Evolutionary conservation across 495 filamentous ascomycete species (phyloP).

Genomic region (Penicillium pancosmium): DNA sequence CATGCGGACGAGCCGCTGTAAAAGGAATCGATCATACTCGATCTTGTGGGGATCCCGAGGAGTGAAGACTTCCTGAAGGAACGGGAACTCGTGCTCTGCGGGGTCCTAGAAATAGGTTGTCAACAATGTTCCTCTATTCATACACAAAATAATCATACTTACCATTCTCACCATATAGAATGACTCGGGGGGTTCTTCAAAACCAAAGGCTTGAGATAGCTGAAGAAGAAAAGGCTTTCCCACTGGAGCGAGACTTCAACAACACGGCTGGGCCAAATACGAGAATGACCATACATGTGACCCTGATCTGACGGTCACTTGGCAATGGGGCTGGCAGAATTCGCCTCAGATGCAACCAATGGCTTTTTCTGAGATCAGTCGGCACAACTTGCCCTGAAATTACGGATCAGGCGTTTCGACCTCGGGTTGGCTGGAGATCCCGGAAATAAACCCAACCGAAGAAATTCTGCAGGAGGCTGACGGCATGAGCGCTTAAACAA

Average conservation of each 20-base stretch:
- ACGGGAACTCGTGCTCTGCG: slow-evolving; percentile 36
- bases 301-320: slow-evolving; percentile 11
- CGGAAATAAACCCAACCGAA: neutral
- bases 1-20: neutral
- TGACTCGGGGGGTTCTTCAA: neutral
- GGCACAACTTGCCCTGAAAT: slow-evolving; percentile 17
- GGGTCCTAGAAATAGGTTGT: slow-evolving; percentile 22
- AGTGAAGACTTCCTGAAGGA: slow-evolving; percentile 38
- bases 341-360: slow-evolving; percentile 14
- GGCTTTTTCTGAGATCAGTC: neutral
- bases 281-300: slow-evolving; percentile 17
- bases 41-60: slow-evolving; percentile 33
- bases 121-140: neutral
- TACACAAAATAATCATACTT: neutral
- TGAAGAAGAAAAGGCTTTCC: neutral
- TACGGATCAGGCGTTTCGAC: slow-evolving; percentile 1
- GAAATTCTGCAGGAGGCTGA: neutral
- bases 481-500: neutral
- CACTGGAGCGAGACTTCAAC: neutral
- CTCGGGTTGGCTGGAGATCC: slow-evolving; percentile 1
- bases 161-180: slow-evolving; percentile 12
- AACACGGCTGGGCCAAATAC: slow-evolving; percentile 8
- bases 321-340: neutral
- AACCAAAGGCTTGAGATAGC: neutral
- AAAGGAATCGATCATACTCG: slow-evolving; percentile 26